These are phyloP conservation scores for Auricularia cornea DNA, from an alignment of 768 basidiomycete genomes.

Conservation along the genomic window DNA sequence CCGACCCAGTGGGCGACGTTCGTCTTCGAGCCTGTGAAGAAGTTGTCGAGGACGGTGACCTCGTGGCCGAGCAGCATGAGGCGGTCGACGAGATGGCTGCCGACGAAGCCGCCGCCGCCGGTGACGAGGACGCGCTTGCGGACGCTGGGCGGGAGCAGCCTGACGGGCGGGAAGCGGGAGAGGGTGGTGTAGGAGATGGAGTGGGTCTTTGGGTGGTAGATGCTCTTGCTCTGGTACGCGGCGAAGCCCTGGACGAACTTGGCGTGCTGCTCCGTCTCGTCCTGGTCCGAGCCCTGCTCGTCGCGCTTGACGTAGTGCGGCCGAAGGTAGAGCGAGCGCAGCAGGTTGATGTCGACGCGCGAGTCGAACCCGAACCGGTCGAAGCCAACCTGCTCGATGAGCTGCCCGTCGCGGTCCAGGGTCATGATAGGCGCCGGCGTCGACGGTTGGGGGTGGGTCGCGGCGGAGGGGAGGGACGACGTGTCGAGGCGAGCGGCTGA, in stretches of 20 bases:
- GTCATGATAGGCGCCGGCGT: conserved; percentile 36
- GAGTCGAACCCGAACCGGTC: conserved; percentile 87
- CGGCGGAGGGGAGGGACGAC: neutral
- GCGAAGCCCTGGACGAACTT: conserved; percentile 38
- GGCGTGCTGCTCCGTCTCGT: conserved; percentile 40
- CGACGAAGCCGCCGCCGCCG: conserved; percentile 98
- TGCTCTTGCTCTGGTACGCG: conserved; percentile 74
- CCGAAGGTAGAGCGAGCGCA: conserved; percentile 84
- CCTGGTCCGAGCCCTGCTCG: conserved; percentile 25
- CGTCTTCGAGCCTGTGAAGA: conserved; percentile 98
- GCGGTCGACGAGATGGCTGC: conserved; percentile 94
- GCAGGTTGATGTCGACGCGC: conserved; percentile 66
- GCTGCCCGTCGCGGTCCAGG: conserved; percentile 65
- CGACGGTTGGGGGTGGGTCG: neutral
- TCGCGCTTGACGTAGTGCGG: conserved; percentile 52
- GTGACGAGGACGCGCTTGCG: conserved; percentile 92
- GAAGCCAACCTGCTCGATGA: conserved; percentile 75
- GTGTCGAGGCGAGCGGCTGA: neutral
- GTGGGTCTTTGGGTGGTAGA: conserved; percentile 69
- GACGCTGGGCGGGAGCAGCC: conserved; percentile 62
- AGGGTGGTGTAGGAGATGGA: conserved; percentile 90
- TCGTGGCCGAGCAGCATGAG: conserved; percentile 97
- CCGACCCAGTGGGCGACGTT: conserved; percentile 94
- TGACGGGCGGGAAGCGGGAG: conserved; percentile 88
- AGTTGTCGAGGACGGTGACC: conserved; percentile 95